Percentiles rank a stretch among this genome's conserved stretches.
Conservation (phyloP, 805 yeast genomes). For the Clavispora santaluciae region DNA sequence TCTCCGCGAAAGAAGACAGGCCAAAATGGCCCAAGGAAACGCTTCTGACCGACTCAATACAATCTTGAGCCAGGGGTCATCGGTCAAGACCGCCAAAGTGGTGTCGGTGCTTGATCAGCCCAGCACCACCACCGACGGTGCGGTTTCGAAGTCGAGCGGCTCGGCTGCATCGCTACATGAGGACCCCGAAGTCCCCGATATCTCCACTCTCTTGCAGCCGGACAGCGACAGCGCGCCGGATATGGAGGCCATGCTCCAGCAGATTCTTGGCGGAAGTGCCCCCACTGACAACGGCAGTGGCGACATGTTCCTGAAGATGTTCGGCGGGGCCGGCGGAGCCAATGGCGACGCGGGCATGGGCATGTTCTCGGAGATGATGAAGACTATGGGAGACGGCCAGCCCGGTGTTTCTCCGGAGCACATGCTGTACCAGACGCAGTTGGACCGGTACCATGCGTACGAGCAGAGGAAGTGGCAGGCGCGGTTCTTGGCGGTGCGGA, state of each 20-base stretch:
- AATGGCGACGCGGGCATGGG: conserved; percentile 15
- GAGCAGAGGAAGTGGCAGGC: conserved; percentile 30
- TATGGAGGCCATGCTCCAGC: conserved; percentile 31
- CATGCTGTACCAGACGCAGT: conserved; percentile 24
- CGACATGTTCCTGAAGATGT: conserved; percentile 1
- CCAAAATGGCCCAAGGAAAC: conserved; percentile 54
- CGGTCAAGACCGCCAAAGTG: conserved; percentile 28
- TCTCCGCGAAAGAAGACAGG: conserved; percentile 60
- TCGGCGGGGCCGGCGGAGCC: conserved; percentile 2
- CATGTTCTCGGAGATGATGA: conserved; percentile 31
- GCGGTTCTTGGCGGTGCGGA: conserved; percentile 29
- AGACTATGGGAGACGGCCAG: conserved; percentile 15
- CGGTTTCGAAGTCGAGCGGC: conserved; percentile 1
- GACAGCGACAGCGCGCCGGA: conserved; percentile 17
- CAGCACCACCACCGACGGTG: conserved; percentile 1
- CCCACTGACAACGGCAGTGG: conserved; percentile 4
- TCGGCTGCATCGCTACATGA: conserved; percentile 16
- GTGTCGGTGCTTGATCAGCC: conserved; percentile 32
- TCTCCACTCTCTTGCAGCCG: conserved; percentile 17
- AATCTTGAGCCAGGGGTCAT: conserved; percentile 35
- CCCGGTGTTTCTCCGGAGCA: conserved; percentile 11
- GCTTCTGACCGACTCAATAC: conserved; percentile 51
- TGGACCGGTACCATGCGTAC: conserved; percentile 27
- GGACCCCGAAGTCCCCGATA: conserved; percentile 40
- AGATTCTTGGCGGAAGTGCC: conserved; percentile 23